These are phyloP conservation scores for Candida saitoana DNA, from an alignment of 805 yeast genomes.

Conservation along the genomic window DNA sequence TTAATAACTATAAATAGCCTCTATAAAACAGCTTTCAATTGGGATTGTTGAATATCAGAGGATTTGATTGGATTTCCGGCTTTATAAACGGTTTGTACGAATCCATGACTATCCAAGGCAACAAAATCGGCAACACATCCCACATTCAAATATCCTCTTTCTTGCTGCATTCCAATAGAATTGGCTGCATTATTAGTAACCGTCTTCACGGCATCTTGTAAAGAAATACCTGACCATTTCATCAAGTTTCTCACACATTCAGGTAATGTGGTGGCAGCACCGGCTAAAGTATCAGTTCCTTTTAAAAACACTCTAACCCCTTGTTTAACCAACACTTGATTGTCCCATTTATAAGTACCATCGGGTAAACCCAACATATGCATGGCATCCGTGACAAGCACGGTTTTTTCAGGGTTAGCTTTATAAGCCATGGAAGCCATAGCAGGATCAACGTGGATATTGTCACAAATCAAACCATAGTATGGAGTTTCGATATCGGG, in stretches of 20 bases:
- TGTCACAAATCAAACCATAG: constrained; percentile 55
- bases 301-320: constrained; percentile 46
- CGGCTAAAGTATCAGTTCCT: constrained; percentile 58
- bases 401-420: constrained; percentile 49
- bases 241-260: constrained; percentile 48
- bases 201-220: constrained; percentile 52
- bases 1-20: background rate
- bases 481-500: constrained; percentile 36
- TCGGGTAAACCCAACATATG: constrained; percentile 53
- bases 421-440: constrained; percentile 48
- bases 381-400: constrained; percentile 59
- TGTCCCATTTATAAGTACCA: constrained; percentile 53
- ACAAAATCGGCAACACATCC: constrained; percentile 59
- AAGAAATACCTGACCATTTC: constrained; percentile 45
- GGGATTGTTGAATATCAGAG: constrained; percentile 6
- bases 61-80: constrained; percentile 35
- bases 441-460: constrained; percentile 56
- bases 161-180: constrained; percentile 39
- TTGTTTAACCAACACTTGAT: constrained; percentile 43
- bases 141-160: constrained; percentile 47
- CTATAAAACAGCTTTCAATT: constrained; percentile 10
- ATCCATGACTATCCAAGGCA: constrained; percentile 40
- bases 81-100: constrained; percentile 48
- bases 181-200: constrained; percentile 53
- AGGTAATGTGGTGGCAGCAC: constrained; percentile 54